These are phyloP conservation scores for Trametes versicolor DNA, from an alignment of 1,284 basidiomycete genomes.

Conservation along the genomic window DNA sequence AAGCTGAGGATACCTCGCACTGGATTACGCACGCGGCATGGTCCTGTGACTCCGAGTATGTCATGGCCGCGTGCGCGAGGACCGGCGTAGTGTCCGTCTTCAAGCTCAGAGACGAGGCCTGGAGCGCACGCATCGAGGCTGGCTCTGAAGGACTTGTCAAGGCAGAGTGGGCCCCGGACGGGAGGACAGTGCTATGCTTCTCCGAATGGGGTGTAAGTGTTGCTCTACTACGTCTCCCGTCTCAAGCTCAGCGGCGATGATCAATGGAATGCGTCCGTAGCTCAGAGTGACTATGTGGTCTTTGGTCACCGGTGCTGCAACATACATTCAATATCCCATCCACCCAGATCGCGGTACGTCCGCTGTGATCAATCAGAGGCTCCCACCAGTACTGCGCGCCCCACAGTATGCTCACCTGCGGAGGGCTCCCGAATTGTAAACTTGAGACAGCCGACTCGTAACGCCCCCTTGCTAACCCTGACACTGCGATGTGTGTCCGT, in stretches of 20 bases:
- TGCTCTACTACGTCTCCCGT: not conserved
- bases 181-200: constrained; percentile 83
- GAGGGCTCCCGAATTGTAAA: too few relatives aligned
- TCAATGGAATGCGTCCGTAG: constrained; percentile 48
- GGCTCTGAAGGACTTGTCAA: constrained; percentile 86
- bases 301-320: constrained; percentile 71
- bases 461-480: constrained; percentile 13
- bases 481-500: constrained; percentile 14
- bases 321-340: constrained; percentile 82
- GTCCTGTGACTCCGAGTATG: constrained; percentile 86
- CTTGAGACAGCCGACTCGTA: too few relatives aligned
- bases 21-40: constrained; percentile 81
- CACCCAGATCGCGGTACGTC: constrained; percentile 76
- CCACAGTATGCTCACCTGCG: too few relatives aligned
- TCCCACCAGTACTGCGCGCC: too few relatives aligned
- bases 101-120: constrained; percentile 78
- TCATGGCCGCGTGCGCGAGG: constrained; percentile 78
- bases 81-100: constrained; percentile 74
- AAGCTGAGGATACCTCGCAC: constrained; percentile 7
- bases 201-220: constrained; percentile 87
- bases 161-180: constrained; percentile 88
- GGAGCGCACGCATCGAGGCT: constrained; percentile 76
- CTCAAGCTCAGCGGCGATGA: not conserved
- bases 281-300: constrained; percentile 86
- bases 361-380: not conserved